These are phyloP conservation scores for Thalassiosira exigua DNA, from an alignment of 352 stramenopile genomes.

Conservation along the genomic window DNA sequence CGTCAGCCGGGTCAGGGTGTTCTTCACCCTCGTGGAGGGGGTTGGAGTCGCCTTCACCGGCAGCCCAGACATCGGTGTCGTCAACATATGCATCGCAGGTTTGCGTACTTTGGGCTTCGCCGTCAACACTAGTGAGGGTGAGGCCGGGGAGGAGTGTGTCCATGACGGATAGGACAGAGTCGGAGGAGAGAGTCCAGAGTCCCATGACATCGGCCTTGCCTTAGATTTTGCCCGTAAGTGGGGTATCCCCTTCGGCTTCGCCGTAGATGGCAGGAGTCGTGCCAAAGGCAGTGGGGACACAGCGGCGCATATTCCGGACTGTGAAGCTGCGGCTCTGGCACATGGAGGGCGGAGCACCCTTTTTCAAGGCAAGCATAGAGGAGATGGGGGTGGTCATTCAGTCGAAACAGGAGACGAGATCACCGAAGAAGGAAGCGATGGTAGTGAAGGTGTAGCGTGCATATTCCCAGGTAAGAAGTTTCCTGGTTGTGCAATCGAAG, in stretches of 20 bases:
- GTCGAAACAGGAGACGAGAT: not conserved
- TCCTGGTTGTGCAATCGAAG: constrained; percentile 3
- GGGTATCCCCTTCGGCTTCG: not conserved
- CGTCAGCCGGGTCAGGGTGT: not conserved
- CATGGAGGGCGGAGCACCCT: not conserved
- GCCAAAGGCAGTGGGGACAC: not conserved
- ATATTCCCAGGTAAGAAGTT: not conserved
- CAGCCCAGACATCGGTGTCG: constrained; percentile 3
- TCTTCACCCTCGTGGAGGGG: not conserved
- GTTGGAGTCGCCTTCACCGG: not conserved
- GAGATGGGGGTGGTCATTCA: not conserved
- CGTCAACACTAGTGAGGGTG: not conserved
- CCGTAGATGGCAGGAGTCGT: not conserved
- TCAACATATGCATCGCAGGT: constrained; percentile 23
- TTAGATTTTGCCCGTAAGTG: not conserved
- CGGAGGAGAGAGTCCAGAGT: constrained; percentile 5
- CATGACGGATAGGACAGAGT: not conserved
- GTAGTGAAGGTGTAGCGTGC: not conserved
- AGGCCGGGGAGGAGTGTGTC: constrained; percentile 5
- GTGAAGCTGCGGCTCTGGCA: not conserved
- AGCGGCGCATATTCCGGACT: not conserved
- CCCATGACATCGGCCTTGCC: not conserved
- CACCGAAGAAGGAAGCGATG: not conserved
- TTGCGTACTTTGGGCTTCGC: not conserved
- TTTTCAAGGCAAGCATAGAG: not conserved